These are phyloP conservation scores for Pyrus betulifolia DNA, from an alignment of 306 rosid genomes.

Conservation along the genomic window DNA sequence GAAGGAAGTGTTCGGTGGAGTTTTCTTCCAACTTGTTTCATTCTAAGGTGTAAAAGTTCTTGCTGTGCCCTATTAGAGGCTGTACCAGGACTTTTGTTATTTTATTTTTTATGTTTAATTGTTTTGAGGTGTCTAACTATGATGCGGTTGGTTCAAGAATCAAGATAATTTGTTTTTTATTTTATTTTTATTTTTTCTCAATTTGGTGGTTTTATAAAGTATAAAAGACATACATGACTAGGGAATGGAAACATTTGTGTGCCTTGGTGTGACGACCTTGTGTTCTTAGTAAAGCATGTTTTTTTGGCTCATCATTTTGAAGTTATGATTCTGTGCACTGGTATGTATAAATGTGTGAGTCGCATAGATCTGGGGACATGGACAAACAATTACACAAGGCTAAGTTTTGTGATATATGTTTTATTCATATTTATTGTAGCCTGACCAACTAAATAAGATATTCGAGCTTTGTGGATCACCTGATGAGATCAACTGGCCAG, in stretches of 20 bases:
- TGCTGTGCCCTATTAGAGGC: not conserved
- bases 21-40: not conserved
- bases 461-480: conserved; percentile 75
- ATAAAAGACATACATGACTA: no score
- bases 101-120: not conserved
- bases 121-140: not conserved
- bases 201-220: not conserved
- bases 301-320: no score
- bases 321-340: no score
- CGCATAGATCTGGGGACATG: no score
- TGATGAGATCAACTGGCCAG: conserved; percentile 69
- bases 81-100: not conserved
- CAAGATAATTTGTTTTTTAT: not conserved
- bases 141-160: not conserved
- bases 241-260: no score
- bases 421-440: conserved; percentile 28
- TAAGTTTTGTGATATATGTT: no score
- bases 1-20: not conserved
- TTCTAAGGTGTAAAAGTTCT: not conserved
- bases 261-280: not conserved
- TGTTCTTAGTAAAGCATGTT: no score
- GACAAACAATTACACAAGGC: no score
- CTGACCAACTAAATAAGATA: conserved; percentile 64
- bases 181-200: not conserved
- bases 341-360: no score